A percentile compares a stretch with the other conserved stretches of the same genome.
Conservation (phyloP, 2,329 filamentous ascomycete genomes). For the Epichloe gansuensis region DNA sequence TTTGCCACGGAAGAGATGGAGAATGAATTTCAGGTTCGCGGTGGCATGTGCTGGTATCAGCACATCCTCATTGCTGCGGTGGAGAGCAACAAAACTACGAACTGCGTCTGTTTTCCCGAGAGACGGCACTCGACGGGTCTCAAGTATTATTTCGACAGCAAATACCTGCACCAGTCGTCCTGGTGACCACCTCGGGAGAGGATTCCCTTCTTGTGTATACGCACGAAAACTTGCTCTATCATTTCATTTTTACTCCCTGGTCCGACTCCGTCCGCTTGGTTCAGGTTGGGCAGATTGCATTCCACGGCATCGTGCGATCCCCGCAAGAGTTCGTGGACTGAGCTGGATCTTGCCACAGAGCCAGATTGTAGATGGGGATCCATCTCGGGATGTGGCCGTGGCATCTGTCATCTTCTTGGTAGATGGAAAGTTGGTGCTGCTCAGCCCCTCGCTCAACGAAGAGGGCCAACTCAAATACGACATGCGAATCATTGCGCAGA, state of each 20-base stretch:
- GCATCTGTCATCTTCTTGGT: constrained; percentile 94
- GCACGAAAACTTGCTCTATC: constrained; percentile 89
- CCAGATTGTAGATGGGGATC: constrained; percentile 81
- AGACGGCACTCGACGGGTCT: constrained; percentile 61
- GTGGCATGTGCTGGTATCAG: constrained; percentile 98
- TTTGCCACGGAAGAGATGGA: constrained; percentile 73
- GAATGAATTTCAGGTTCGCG: constrained; percentile 82
- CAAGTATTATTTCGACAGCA: constrained; percentile 65
- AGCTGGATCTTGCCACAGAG: constrained; percentile 93
- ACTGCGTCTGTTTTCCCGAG: constrained; percentile 84
- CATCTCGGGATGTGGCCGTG: constrained; percentile 86
- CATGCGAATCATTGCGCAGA: constrained; percentile 92
- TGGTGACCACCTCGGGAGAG: constrained; percentile 79
- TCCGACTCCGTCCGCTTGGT: constrained; percentile 62
- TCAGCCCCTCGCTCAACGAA: constrained; percentile 76
- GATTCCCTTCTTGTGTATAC: constrained; percentile 96
- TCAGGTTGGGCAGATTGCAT: constrained; percentile 95
- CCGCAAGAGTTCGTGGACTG: constrained; percentile 79
- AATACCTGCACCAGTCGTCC: constrained; percentile 75
- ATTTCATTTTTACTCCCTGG: constrained; percentile 74
- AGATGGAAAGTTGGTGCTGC: constrained; percentile 85
- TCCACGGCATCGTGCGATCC: constrained; percentile 90
- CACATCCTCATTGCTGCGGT: constrained; percentile 89
- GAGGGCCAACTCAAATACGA: constrained; percentile 88
- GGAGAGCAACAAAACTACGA: constrained; percentile 77